These are phyloP conservation scores for Penicillium carneum DNA, from an alignment of 2,329 filamentous ascomycete species.

Conservation along the genomic window DNA sequence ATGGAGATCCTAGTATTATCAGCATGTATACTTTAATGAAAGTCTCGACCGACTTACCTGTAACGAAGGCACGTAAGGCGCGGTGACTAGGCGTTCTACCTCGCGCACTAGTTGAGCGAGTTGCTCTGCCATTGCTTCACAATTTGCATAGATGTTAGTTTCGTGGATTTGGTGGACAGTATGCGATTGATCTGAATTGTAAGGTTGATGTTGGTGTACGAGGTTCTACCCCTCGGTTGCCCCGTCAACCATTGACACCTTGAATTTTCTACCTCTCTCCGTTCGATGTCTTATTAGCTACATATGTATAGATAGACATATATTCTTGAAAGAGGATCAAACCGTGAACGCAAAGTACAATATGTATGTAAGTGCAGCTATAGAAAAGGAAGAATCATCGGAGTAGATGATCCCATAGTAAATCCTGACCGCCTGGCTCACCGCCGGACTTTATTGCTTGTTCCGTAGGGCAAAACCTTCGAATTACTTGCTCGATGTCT, in stretches of 20 bases:
- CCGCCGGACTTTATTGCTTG: too few relatives aligned
- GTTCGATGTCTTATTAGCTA: too few relatives aligned
- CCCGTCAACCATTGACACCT: slow-evolving; percentile 11
- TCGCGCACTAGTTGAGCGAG: slow-evolving; percentile 47
- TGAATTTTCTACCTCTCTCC: background rate
- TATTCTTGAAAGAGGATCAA: background rate
- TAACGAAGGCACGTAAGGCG: slow-evolving; percentile 60
- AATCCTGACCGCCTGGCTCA: background rate
- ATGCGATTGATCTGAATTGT: background rate
- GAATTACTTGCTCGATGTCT: too few relatives aligned
- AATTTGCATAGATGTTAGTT: background rate
- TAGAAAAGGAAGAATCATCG: too few relatives aligned
- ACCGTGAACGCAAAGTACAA: background rate
- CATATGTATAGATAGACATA: too few relatives aligned
- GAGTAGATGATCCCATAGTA: too few relatives aligned
- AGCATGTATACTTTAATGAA: slow-evolving; percentile 20
- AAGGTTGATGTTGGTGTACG: background rate
- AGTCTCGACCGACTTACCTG: slow-evolving; percentile 48
- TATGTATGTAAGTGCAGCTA: background rate
- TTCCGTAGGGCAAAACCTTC: too few relatives aligned
- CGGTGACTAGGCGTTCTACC: slow-evolving; percentile 57
- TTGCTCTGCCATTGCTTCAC: slow-evolving; percentile 38
- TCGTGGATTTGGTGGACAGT: background rate
- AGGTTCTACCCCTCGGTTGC: slow-evolving; percentile 10
- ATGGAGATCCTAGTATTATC: slow-evolving; percentile 41